Conservation (phyloP, 192 early-diverging fungal species). For the Ramicandelaber brevisporus region DNA sequence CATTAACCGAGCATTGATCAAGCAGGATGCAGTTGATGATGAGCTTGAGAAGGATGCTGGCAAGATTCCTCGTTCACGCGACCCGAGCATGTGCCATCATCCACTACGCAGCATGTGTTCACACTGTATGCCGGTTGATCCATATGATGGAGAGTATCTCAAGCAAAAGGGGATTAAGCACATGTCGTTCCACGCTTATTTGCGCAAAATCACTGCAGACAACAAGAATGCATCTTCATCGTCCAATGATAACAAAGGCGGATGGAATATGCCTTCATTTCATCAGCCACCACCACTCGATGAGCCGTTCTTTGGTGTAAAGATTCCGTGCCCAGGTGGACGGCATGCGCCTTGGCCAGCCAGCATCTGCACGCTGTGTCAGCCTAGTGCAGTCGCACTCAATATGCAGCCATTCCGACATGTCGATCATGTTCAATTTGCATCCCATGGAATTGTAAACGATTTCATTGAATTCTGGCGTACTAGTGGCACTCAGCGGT, state of each 20-base stretch:
- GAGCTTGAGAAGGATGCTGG: slow-evolving; percentile 58
- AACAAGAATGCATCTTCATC: slow-evolving; percentile 25
- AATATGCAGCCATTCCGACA: slow-evolving; percentile 75
- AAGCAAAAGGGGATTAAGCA: slow-evolving; percentile 87
- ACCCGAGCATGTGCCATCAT: slow-evolving; percentile 45
- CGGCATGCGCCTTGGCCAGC: slow-evolving; percentile 83
- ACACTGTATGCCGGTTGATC: slow-evolving; percentile 24
- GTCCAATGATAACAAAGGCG: no score
- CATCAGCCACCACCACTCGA: slow-evolving; percentile 64
- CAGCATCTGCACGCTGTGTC: slow-evolving; percentile 94
- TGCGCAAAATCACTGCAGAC: slow-evolving; percentile 43
- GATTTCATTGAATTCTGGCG: slow-evolving; percentile 73
- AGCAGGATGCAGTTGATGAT: slow-evolving; percentile 56
- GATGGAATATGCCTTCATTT: no score
- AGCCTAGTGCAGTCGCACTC: slow-evolving; percentile 76
- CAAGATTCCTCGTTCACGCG: slow-evolving; percentile 48
- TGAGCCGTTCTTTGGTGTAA: slow-evolving; percentile 54
- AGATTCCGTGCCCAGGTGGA: slow-evolving; percentile 41
- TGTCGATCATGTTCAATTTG: slow-evolving; percentile 95
- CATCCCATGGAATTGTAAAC: slow-evolving; percentile 49
- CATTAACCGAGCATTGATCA: slow-evolving; percentile 1
- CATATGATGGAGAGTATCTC: slow-evolving; percentile 69
- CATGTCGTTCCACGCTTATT: slow-evolving; percentile 83
- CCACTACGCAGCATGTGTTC: slow-evolving; percentile 14
- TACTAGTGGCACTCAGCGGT: slow-evolving; percentile 58